These are phyloP conservation scores for Salix dunnii DNA, from an alignment of 345 rosid genomes.

Conservation along the genomic window DNA sequence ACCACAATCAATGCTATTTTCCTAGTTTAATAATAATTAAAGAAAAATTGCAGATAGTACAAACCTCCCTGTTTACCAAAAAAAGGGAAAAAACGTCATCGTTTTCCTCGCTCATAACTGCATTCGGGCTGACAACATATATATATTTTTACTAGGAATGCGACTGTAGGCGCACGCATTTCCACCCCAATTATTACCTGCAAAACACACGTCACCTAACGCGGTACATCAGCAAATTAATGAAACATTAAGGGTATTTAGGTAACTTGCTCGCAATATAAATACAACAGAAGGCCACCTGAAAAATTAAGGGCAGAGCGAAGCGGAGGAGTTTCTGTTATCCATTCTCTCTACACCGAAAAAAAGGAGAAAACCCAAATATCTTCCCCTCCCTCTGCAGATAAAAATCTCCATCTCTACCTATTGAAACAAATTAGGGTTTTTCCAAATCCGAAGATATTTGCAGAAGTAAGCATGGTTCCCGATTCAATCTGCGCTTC, in stretches of 20 bases:
- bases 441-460: constrained; percentile 22
- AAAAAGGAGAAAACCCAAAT: background rate
- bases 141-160: too few relatives aligned
- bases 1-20: background rate
- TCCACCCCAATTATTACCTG: background rate
- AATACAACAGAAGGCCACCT: background rate
- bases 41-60: background rate
- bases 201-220: background rate
- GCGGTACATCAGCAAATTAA: background rate
- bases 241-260: background rate
- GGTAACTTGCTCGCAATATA: background rate
- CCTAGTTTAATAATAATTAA: background rate
- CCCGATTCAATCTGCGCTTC: constrained; percentile 63
- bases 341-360: constrained; percentile 34
- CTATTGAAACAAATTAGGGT: constrained; percentile 39
- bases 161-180: background rate
- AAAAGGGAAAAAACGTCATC: background rate
- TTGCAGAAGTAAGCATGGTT: constrained; percentile 41
- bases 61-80: background rate
- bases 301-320: constrained; percentile 30
- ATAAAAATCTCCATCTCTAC: background rate
- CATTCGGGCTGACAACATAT: background rate
- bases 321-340: constrained; percentile 75
- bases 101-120: background rate
- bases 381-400: constrained; percentile 15